phyloP scores from a whole-genome alignment of 139 green algal species.

The Gonium pectorale region DNA sequence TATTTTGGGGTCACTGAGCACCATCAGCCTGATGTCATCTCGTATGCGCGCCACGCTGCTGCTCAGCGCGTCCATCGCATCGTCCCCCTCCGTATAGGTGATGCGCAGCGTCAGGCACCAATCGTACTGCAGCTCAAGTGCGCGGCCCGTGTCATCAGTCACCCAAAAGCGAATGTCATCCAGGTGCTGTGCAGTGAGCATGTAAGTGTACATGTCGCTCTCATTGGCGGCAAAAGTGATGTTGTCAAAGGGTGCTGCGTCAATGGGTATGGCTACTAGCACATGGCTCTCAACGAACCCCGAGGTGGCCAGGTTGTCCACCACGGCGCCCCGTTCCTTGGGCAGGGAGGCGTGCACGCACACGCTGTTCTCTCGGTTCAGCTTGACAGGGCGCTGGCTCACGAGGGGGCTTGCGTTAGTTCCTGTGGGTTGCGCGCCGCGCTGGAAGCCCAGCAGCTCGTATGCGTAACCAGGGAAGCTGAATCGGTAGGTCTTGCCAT shows the following conservation, averaged over 20 bases:
- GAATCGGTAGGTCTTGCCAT: not conserved
- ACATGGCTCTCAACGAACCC: constrained; percentile 18
- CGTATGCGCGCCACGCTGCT: not conserved
- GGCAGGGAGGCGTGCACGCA: not conserved
- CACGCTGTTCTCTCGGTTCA: not conserved
- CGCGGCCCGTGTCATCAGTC: not conserved
- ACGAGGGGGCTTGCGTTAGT: not conserved
- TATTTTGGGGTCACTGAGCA: constrained; percentile 8
- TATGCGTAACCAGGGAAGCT: not conserved
- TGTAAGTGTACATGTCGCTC: not conserved
- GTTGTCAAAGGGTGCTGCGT: not conserved
- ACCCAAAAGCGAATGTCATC: constrained; percentile 13
- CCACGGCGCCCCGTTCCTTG: not conserved
- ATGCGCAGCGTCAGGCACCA: constrained; percentile 9
- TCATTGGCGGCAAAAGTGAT: not conserved
- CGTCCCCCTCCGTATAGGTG: not conserved
- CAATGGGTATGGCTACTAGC: constrained; percentile 5
- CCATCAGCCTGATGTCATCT: constrained; percentile 9
- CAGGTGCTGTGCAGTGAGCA: not conserved
- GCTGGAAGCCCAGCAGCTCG: too few species aligned
- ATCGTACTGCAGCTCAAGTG: constrained; percentile 10
- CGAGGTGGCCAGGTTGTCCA: not conserved
- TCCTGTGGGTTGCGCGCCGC: not conserved
- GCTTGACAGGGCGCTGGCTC: not conserved
- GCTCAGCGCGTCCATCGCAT: not conserved